Base-by-base conservation (phyloP, 1,284 basidiomycete genomes). In the Leucoagaricus sp. region DNA sequence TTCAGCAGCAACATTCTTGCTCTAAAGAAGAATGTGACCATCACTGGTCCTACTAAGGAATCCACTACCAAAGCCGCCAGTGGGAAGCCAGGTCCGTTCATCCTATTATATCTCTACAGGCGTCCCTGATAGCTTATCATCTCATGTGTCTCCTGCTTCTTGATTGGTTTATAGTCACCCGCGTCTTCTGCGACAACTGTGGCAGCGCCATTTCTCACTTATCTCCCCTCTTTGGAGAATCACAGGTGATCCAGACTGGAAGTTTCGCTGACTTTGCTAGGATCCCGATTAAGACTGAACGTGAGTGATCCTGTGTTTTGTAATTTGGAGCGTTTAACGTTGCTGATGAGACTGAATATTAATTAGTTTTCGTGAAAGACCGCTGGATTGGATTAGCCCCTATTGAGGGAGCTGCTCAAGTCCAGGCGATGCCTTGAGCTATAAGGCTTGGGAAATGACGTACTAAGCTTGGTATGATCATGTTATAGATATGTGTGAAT, bases 321-420 rank as follows among this genome's bases (percentile, higher is more conserved):
- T 28, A 19, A 28, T 26, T 2, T 7, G 34, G 53, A n/a, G n/a
- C n/a, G n/a, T n/a, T n/a, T n/a, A n/a, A 17, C 13, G 8, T 3
- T 28, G 9, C 46, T 8, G 13, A 46, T 19, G 41, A n/a, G 42
- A 25, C 40, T 23, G 23, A 8, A 17, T 25, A n/a, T 41, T n/a
- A n/a, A n/a, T n/a, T n/a, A 71, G 71, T 73, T 19, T 73, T 71
- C 59, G 66, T 69, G 23, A 73, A 73, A 58, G 69, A 71, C 51
- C 66, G 71, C 44, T 73, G 69, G 68, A 59, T 58, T 15, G 67
- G 63, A 3, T 45, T 73, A 5, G 58, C 50, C 1, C 55, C 64
- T 4, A 51, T 73, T 25, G 15, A 48, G 1, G 66, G 58, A 7
- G 70, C 71, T 5, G 62, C 57, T 6, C 71, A 73, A 55, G 56